Evolutionary conservation across 345 rosid genomes (phyloP), one percentile per base, ranked within the genome.

Genomic region (Cardamine occulta): DNA sequence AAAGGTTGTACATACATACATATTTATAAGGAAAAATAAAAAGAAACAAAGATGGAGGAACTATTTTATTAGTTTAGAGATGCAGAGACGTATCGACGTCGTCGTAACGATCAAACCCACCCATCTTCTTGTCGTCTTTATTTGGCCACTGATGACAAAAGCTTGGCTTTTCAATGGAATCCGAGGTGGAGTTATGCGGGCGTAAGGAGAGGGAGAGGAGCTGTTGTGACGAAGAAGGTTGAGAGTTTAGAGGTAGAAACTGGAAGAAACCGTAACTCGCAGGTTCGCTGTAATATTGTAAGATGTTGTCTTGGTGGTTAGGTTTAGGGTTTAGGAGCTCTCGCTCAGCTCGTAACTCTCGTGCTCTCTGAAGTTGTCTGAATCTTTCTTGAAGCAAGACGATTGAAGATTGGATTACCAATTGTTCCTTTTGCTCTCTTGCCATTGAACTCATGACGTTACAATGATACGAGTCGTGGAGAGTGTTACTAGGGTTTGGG

Each of bases 371-470:
- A 53, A 91, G 71, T 68, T 85, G 82, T 74, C 81, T 81, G 74
- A 91, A 91, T 63, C 95, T 86, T 84, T 91, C 97, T 70, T 85
- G 97, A 81, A 91, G 61, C 58, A 91, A 68, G 44, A 87, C 88
- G 58, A 89, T 89, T 45, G 97, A 86, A 40, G 92, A 88, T 23
- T 82, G 89, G 29, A 75, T 65, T 63, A 80, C 84, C 53, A 84
- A 58, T 39, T 84, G 79, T 17, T 86, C 85, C 7, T 73, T 70
- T 51, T 76, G 75, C 62, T 87, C 86, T 44, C 81, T 71, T 29
- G 82, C 85, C 85, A 88, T 83, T 62, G 74, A 76, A 62, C 68
- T 61, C 74, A 69, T 68, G 63, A 68, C 42, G 58, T 57, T 66
- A 73, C 19, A 55, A 73, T 63, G 65, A 45, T 74, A 37, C 28